phyloP scores from a whole-genome alignment of 2,329 filamentous ascomycete species.

The Pseudophaeomoniella oleicola region DNA sequence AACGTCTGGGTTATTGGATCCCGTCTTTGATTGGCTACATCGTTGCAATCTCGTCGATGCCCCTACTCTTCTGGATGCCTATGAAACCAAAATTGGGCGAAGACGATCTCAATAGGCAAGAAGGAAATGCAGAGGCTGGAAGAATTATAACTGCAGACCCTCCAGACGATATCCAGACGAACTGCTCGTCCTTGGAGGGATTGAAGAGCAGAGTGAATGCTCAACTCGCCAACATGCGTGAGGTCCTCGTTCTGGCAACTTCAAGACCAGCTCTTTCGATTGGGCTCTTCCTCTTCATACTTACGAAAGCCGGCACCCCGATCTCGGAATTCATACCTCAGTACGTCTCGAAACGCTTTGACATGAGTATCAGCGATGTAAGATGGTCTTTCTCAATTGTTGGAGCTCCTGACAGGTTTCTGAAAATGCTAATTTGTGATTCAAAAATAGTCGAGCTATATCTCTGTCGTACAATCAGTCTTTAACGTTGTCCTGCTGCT shows the following conservation, averaged over 20 bases:
- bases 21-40: background rate
- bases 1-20: background rate
- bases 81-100: background rate
- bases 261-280: background rate
- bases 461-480: background rate
- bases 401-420: too few relatives aligned
- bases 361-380: background rate
- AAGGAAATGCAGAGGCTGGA: background rate
- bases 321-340: background rate
- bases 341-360: slow-evolving; percentile 1
- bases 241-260: background rate
- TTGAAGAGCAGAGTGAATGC: background rate
- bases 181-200: background rate
- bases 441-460: too few relatives aligned
- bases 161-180: background rate
- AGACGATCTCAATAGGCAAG: background rate
- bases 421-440: too few relatives aligned
- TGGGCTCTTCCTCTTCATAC: background rate
- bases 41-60: background rate
- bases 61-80: background rate
- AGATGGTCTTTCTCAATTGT: too few relatives aligned
- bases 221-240: background rate
- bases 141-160: background rate
- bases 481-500: background rate
- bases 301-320: background rate